Evolutionary conservation across 108 stramenopile species (phyloP), one percentile per base, ranked within the genome.

Genomic region (Craspedostauros australis): DNA sequence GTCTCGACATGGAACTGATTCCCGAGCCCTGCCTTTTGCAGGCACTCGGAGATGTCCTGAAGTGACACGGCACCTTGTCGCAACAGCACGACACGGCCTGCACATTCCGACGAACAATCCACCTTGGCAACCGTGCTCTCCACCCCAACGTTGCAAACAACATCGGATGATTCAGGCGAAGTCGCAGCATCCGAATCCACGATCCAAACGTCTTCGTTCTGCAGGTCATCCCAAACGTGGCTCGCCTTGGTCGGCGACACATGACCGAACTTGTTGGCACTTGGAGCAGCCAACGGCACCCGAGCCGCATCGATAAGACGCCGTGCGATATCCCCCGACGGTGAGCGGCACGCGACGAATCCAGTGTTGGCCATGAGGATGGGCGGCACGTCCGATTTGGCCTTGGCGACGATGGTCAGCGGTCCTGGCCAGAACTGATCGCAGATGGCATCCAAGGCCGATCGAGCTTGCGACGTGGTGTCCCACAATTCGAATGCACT

Each of bases 251-350:
- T 99, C 29, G 99, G 97, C 22, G 86, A 88, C 5, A 98, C 95
- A 47, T 98, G 96, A 15, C 95, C 96, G 68, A 98, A 99, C 38
- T 95, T 88, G 54, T 99, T 99, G 12, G 99, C 99, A 56, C 81
- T 84, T 8, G 99, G 99, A 18, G 99, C 99, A 2, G 96, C 97
- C 41, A 99, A 93, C 19, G 99, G 99, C 34, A 96, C 86, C 30
- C 66, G 29, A 4, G 91, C 86, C 11, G 65, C 73, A 20, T 57
- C 57, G 27, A 99, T 71, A 28, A 99, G 62, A 2, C 76, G 72
- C 27, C 75, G 62, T 14, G 99, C 94, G 7, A 96, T 50, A 1
- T 82, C 73, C 55, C 98, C 96, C 20, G 78, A 75, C 4, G 99
- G 99, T 37, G 86, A 84, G 29, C 99, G 91, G 45, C 98, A 95